A percentile compares a stretch with the other conserved stretches of the same genome.
phyloP scores from a whole-genome alignment of 257 asterid species.

The Striga asiatica region DNA sequence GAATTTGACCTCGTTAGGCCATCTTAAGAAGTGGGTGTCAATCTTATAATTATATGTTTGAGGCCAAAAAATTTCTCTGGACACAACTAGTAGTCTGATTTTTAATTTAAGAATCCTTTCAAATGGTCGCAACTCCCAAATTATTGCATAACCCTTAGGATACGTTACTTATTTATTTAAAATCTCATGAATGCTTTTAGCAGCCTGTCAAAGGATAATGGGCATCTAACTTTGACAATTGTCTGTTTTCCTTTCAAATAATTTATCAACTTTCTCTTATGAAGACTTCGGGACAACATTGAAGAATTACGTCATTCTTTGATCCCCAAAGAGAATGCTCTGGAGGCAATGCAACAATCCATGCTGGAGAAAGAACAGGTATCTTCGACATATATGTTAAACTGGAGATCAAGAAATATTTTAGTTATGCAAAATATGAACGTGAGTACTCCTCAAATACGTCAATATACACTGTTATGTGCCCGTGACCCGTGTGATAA shows the following conservation, averaged over 20 bases:
- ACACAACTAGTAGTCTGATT: no score
- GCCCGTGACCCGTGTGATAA: neutral
- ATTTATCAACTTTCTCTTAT: constrained; percentile 20
- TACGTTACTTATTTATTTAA: constrained; percentile 7
- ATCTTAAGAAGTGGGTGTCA: no score
- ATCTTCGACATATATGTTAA: constrained; percentile 9
- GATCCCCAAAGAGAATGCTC: constrained; percentile 73
- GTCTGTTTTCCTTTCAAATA: constrained; percentile 12
- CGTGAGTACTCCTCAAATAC: neutral
- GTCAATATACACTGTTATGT: neutral
- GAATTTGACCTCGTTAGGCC: neutral
- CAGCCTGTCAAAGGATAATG: neutral
- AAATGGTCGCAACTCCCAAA: no score
- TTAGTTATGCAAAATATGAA: no score
- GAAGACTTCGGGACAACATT: constrained; percentile 73
- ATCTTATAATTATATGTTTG: no score
- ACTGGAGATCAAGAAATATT: constrained; percentile 2
- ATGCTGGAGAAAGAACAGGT: constrained; percentile 89
- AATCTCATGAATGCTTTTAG: constrained; percentile 10
- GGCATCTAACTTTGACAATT: constrained; percentile 6
- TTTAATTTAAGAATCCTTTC: no score
- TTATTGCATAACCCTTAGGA: constrained; percentile 2
- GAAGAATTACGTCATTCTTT: constrained; percentile 81
- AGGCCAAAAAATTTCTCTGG: no score
- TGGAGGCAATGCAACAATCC: constrained; percentile 76